These are phyloP conservation scores for Hyphopichia fennica DNA, from an alignment of 1,139 yeast species.

Conservation along the genomic window DNA sequence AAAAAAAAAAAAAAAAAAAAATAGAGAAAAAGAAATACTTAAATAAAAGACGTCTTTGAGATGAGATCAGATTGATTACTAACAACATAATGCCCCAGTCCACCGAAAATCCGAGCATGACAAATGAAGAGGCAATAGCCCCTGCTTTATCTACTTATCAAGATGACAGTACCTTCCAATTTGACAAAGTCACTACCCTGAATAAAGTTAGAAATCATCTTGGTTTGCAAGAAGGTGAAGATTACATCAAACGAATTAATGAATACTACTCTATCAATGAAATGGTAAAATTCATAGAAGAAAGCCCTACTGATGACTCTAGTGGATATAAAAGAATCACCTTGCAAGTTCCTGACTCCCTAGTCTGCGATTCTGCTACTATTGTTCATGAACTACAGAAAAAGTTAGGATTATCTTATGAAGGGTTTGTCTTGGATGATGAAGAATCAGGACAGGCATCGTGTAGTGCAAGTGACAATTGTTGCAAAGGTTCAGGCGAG, in stretches of 20 bases:
- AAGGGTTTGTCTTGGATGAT: not conserved
- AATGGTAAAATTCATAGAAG: constrained; percentile 35
- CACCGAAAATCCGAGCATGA: not conserved
- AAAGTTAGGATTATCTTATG: constrained; percentile 14
- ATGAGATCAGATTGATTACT: not conserved
- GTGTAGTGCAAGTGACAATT: not conserved
- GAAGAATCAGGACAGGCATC: not conserved
- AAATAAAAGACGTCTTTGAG: too few species aligned
- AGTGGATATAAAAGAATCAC: constrained; percentile 55
- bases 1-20: too few species aligned
- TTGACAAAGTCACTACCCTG: constrained; percentile 32
- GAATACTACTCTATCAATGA: constrained; percentile 56
- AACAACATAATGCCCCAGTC: not conserved
- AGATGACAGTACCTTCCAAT: constrained; percentile 51
- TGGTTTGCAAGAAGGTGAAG: constrained; percentile 19
- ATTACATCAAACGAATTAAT: constrained; percentile 30
- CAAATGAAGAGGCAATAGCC: constrained; percentile 27
- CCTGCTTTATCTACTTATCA: constrained; percentile 64
- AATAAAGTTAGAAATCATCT: constrained; percentile 35
- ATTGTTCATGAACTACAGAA: constrained; percentile 54
- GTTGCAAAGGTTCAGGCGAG: not conserved
- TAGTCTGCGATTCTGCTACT: constrained; percentile 76
- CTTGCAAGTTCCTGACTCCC: constrained; percentile 83
- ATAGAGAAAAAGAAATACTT: too few species aligned
- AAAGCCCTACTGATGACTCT: constrained; percentile 10